phyloP scores from a whole-genome alignment of 495 filamentous ascomycete species.

The Lophiostoma macrostomum region DNA sequence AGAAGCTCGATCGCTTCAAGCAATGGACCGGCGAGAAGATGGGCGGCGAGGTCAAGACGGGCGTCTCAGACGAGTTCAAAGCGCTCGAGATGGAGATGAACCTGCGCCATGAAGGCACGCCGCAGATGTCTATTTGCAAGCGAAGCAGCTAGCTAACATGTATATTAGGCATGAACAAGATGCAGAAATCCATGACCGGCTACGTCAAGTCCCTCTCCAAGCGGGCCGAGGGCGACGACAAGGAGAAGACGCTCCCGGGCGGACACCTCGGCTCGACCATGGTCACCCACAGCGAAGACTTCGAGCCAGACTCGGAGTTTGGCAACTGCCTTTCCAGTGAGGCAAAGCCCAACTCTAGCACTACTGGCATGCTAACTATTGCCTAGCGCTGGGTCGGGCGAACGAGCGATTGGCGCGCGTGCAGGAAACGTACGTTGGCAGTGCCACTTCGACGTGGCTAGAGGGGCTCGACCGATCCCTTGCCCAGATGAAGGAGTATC shows the following conservation, averaged over 20 bases:
- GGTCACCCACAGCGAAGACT: constrained; percentile 90
- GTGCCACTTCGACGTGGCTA: constrained; percentile 85
- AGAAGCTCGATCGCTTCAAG: constrained; percentile 94
- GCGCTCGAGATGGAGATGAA: constrained; percentile 89
- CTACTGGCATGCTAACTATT: not conserved
- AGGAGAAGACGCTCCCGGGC: constrained; percentile 79
- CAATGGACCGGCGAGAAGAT: constrained; percentile 99
- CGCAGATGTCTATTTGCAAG: not conserved
- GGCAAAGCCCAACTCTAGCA: not conserved
- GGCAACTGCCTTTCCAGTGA: constrained; percentile 80
- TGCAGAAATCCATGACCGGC: constrained; percentile 81
- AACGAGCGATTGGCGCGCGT: constrained; percentile 86
- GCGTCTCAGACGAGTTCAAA: constrained; percentile 89
- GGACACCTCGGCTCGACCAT: constrained; percentile 82
- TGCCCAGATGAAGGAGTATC: constrained; percentile 97
- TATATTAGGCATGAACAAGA: constrained; percentile 75
- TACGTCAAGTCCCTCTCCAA: constrained; percentile 92
- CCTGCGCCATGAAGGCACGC: constrained; percentile 83
- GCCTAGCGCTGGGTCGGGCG: constrained; percentile 44
- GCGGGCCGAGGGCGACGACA: constrained; percentile 76
- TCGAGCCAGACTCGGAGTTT: constrained; percentile 87
- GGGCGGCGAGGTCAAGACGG: constrained; percentile 88
- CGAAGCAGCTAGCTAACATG: constrained; percentile 1
- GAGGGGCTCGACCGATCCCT: constrained; percentile 86
- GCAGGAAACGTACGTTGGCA: constrained; percentile 78